phyloP scores from a whole-genome alignment of 2,329 filamentous ascomycete species.

The Blastomyces percursus region DNA sequence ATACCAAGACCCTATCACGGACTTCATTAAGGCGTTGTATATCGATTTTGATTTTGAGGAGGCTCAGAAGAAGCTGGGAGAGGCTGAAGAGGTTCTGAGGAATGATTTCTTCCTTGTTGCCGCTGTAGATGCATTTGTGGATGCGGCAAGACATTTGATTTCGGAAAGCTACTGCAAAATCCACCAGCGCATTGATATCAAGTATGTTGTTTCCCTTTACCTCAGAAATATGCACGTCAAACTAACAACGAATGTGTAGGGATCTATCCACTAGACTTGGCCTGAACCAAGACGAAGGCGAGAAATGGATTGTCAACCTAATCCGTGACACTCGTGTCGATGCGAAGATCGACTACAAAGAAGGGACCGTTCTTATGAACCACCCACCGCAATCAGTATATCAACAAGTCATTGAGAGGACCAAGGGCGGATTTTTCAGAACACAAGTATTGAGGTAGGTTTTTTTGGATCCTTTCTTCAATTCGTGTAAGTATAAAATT shows the following conservation, averaged over 20 bases:
- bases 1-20: constrained; percentile 89
- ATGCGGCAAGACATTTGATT: constrained; percentile 88
- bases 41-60: constrained; percentile 97
- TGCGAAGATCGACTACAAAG: constrained; percentile 98
- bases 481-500: not conserved
- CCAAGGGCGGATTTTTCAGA: constrained; percentile 96
- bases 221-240: not conserved
- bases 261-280: constrained; percentile 87
- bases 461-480: constrained; percentile 15
- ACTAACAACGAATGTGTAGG: constrained; percentile 28
- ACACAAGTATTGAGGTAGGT: constrained; percentile 73
- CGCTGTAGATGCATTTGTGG: constrained; percentile 78
- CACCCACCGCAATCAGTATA: constrained; percentile 97
- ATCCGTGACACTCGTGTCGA: constrained; percentile 96
- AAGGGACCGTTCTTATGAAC: constrained; percentile 98
- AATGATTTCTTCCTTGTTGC: constrained; percentile 91
- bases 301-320: constrained; percentile 99
- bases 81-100: constrained; percentile 83
- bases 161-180: constrained; percentile 99
- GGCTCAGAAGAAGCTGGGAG: constrained; percentile 74
- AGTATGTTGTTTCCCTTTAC: constrained; percentile 39
- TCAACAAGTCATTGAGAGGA: constrained; percentile 98
- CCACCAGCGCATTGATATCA: constrained; percentile 95
- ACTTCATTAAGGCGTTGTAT: constrained; percentile 93
- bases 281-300: constrained; percentile 84